A percentile compares a stretch with the other conserved stretches of the same genome.
Evolutionary conservation across 2,329 filamentous ascomycete species (phyloP).

Genomic region (Curvularia hawaiiensis): DNA sequence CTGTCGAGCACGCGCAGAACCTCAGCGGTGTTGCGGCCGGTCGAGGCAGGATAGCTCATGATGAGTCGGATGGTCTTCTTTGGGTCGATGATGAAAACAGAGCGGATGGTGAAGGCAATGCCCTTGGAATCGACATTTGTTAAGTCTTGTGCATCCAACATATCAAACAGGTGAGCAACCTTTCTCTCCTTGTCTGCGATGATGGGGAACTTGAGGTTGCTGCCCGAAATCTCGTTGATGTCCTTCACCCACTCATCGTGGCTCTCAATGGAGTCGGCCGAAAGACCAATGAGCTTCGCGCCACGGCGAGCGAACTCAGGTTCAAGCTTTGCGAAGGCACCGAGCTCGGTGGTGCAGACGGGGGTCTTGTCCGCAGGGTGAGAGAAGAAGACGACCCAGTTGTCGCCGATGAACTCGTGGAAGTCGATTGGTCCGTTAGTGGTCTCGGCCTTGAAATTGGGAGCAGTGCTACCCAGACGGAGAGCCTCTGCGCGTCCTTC

Average conservation of each 20-base stretch:
- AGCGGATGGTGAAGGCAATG: conserved; percentile 67
- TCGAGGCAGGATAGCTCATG: conserved; percentile 66
- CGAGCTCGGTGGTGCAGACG: conserved; percentile 67
- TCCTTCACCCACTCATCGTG: conserved; percentile 60
- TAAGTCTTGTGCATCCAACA: conserved; percentile 60
- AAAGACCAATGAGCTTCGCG: conserved; percentile 66
- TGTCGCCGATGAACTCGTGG: conserved; percentile 72
- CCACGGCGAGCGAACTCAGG: conserved; percentile 66
- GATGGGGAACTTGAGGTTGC: conserved; percentile 57
- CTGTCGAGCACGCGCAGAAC: conserved; percentile 59
- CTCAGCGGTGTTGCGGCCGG: conserved; percentile 61
- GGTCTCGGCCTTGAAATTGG: conserved; percentile 72
- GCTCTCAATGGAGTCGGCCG: conserved; percentile 57
- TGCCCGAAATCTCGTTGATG: conserved; percentile 57
- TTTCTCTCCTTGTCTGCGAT: conserved; percentile 60
- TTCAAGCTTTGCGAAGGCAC: conserved; percentile 67
- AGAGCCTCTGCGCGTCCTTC: conserved; percentile 51
- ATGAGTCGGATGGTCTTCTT: conserved; percentile 68
- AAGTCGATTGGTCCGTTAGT: conserved; percentile 71
- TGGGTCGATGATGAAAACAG: conserved; percentile 69
- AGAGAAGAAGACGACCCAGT: conserved; percentile 73
- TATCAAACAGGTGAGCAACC: conserved; percentile 58
- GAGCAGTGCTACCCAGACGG: conserved; percentile 69
- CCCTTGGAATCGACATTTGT: conserved; percentile 64
- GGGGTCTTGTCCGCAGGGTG: conserved; percentile 68